Conservation (phyloP, 2,329 filamentous ascomycete genomes). For the Teratosphaeria viscida region DNA sequence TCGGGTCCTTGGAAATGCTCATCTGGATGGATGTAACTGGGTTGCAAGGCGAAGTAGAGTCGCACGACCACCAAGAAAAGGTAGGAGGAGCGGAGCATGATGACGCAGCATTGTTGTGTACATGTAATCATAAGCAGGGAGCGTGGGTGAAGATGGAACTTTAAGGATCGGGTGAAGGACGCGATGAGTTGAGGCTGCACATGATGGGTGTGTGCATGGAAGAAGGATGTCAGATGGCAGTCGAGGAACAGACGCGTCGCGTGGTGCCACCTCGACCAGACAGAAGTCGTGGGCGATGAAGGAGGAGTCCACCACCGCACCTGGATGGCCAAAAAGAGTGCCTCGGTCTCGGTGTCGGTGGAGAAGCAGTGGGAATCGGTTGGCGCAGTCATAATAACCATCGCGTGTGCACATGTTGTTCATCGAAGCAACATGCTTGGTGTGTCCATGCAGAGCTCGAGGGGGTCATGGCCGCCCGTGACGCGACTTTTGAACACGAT, state of each 20-base stretch:
- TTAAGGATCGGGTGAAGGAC: neutral
- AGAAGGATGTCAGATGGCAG: neutral
- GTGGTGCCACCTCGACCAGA: neutral
- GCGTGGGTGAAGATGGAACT: neutral
- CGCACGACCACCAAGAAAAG: slow-evolving; percentile 74
- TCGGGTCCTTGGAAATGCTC: slow-evolving; percentile 99
- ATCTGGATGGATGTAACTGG: slow-evolving; percentile 95
- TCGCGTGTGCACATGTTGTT: too few species aligned
- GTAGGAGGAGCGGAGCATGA: slow-evolving; percentile 87
- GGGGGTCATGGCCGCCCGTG: too few species aligned
- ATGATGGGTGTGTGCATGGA: neutral
- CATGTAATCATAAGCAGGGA: neutral
- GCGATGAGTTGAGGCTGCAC: neutral
- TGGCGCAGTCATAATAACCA: too few species aligned
- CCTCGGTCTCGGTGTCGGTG: too few species aligned
- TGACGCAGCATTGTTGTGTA: neutral
- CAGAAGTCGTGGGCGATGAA: neutral
- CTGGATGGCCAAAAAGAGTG: too few species aligned
- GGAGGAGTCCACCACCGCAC: too few species aligned
- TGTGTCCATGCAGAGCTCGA: too few species aligned
- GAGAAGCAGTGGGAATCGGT: too few species aligned
- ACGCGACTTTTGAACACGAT: too few species aligned
- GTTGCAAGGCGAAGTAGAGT: slow-evolving; percentile 85
- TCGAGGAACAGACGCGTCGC: neutral
- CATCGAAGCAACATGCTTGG: too few species aligned